Conservation (phyloP, 768 basidiomycete genomes). For the Boletellus sp. region DNA sequence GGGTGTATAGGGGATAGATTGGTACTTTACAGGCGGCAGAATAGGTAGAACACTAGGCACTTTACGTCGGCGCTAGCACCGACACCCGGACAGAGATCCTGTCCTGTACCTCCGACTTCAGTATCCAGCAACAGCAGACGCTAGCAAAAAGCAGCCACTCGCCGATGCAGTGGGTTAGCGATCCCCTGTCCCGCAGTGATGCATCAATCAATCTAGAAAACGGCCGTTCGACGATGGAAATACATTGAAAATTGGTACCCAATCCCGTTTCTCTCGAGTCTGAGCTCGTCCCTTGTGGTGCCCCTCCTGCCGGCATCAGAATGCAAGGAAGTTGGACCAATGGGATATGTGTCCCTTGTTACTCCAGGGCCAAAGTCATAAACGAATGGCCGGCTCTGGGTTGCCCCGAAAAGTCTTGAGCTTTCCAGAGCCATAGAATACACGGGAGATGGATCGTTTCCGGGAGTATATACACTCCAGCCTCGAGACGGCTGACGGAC, state of each 20-base stretch:
- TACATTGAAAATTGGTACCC: conserved; percentile 54
- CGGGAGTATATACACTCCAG: conserved; percentile 79
- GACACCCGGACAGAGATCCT: too few relatives aligned
- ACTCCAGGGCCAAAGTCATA: conserved; percentile 75
- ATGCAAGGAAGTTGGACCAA: conserved; percentile 24
- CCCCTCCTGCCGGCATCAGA: conserved; percentile 19
- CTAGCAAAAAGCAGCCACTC: background rate
- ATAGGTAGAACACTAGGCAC: too few relatives aligned
- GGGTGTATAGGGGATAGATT: background rate
- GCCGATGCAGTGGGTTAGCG: background rate
- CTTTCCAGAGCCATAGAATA: conserved; percentile 73
- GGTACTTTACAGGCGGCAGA: background rate
- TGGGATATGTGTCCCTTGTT: conserved; percentile 50
- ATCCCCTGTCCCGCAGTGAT: background rate
- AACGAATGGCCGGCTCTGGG: conserved; percentile 72
- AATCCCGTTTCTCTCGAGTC: conserved; percentile 34
- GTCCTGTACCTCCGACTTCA: background rate
- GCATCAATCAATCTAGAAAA: conserved; percentile 1
- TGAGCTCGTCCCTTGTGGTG: conserved; percentile 19
- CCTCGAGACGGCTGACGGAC: conserved; percentile 57
- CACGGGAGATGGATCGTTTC: conserved; percentile 75
- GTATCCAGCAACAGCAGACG: background rate
- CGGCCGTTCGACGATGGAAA: conserved; percentile 29
- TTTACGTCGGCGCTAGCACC: too few relatives aligned
- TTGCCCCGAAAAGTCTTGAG: conserved; percentile 74